Evolutionary conservation across 192 early-diverging fungal species (phyloP), one percentile per base, ranked within the genome.

Genomic region (Gorgonomyces haynaldii): DNA sequence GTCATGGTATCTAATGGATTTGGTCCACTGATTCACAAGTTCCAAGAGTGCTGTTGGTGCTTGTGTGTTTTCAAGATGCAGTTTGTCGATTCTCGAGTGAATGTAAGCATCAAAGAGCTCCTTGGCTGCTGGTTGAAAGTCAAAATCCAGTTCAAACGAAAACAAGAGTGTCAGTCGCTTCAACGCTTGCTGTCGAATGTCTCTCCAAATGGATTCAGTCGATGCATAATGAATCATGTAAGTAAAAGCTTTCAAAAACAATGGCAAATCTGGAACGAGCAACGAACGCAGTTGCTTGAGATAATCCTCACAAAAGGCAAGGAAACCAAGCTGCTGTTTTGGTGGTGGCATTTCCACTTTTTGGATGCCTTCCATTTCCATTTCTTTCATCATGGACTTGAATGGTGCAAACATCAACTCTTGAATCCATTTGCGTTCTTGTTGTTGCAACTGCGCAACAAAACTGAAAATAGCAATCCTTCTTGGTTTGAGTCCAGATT

Each of bases 11-110:
- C 64, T 51, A 17, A 60, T 58, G 22, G 73, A 65, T 27, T 69
- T 64, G 4, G 89, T 67, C 94, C 94, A 97, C 1, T 77, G 65
- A 5, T 60, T 51, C 26, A 99, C 67, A 29, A 97, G 60, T 45
- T 80, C 70, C 64, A 95, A 65, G 19, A 94, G 59, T 0, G 81
- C 67, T 1, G 84, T 88, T 2, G 88, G 77, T 31, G 81, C 74
- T 60, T 97, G 92, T 3, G 90, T 90, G 56, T 88, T 90, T 57
- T 99, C 96, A 13, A 55, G 54, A 22, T 66, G 69, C 17, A 97
- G 69, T 12, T 63, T 74, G 20, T 73, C 61, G 12, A 99, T 58
- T 19, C 88, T 77, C 9, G 76, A 65, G 32, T 75, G 61, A 20
- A 99, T 72, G 31, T 82, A 81, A 0, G 72, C 61, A 12, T 65